A percentile compares a stretch with the other conserved stretches of the same genome.
These are phyloP conservation scores for Volutella citrinella DNA, from an alignment of 2,329 filamentous ascomycete species.

Conservation along the genomic window DNA sequence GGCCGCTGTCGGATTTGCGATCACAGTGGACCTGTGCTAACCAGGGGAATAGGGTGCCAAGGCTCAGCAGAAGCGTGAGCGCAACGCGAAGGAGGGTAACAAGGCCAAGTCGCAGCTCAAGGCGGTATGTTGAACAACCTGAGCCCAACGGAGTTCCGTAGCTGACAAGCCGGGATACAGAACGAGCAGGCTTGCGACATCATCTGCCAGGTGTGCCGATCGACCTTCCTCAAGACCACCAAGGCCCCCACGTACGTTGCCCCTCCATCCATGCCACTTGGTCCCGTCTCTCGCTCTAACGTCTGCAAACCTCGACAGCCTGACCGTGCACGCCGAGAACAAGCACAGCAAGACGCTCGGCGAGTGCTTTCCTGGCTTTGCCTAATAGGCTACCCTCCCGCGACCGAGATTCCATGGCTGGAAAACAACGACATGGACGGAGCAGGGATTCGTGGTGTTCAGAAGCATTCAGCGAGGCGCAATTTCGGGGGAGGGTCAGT, in stretches of 20 bases:
- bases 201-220: slow-evolving; percentile 74
- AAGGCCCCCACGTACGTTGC: slow-evolving; percentile 63
- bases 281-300: not conserved
- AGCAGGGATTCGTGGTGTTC: slow-evolving; percentile 11
- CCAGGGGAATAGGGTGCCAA: slow-evolving; percentile 67
- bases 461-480: slow-evolving; percentile 10
- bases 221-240: slow-evolving; percentile 75
- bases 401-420: not conserved
- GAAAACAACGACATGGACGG: slow-evolving; percentile 6
- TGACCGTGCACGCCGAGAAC: slow-evolving; percentile 69
- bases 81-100: slow-evolving; percentile 60
- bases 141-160: no score
- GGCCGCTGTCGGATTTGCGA: no score
- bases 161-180: no score
- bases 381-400: slow-evolving; percentile 12
- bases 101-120: slow-evolving; percentile 67
- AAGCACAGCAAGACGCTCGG: slow-evolving; percentile 72
- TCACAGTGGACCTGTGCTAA: no score
- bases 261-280: slow-evolving; percentile 3
- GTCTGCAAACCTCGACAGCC: slow-evolving; percentile 36
- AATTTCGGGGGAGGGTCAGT: not conserved
- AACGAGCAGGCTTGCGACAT: slow-evolving; percentile 73
- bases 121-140: slow-evolving; percentile 52
- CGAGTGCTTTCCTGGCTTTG: slow-evolving; percentile 66
- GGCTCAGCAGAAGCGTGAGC: slow-evolving; percentile 70